Base-by-base conservation (phyloP, 768 basidiomycete species). In the Lactifluus echinatus region DNA sequence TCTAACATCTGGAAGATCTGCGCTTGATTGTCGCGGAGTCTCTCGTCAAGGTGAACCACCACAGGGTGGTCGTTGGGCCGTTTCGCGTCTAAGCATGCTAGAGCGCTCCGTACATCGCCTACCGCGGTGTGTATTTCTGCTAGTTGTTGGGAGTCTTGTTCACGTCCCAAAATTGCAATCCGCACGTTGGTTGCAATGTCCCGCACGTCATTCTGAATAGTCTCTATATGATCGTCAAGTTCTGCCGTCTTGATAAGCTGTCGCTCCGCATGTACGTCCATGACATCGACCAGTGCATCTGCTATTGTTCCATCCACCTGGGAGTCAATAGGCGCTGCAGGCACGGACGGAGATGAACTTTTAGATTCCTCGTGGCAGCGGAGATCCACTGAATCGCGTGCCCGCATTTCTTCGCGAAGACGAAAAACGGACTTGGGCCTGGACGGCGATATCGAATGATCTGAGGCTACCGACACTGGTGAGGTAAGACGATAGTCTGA, bases 1-100 rank as follows among this genome's bases (percentile, higher is more conserved):
- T 73, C 74, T 37, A 80, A 62, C 17, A 29, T 53, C 8, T 40
- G 52, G 23, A 55, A 42, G 15, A 54, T 55, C 14, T 58, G 52
- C 2, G 26, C 34, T 21, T 54, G 39, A 15, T 58, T 40, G 26
- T 12, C 33, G 19, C 29, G 26, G 14, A 43, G 34, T 33, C 37
- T 33, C 15, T 49, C 48, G 15, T 42, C 39, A 36, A 39, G 17
- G 8, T n/a, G 7, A 8, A 8, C 29, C 21, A 23, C 19, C n/a
- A n/a, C 10, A 8, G 28, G 11, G 15, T 8, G 8, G 11, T 11
- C 12, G 24, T 29, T 19, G 24, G 28, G 21, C 19, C 43, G 45
- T 26, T 49, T 37, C 57, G 49, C 31, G 37, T 34, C 45, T 24
- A 61, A 28, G 23, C 23, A 12, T n/a, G 44, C 29, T 4, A 60